Evolutionary conservation across 768 basidiomycete genomes (phyloP).

Genomic region (Hebeloma cylindrosporum): DNA sequence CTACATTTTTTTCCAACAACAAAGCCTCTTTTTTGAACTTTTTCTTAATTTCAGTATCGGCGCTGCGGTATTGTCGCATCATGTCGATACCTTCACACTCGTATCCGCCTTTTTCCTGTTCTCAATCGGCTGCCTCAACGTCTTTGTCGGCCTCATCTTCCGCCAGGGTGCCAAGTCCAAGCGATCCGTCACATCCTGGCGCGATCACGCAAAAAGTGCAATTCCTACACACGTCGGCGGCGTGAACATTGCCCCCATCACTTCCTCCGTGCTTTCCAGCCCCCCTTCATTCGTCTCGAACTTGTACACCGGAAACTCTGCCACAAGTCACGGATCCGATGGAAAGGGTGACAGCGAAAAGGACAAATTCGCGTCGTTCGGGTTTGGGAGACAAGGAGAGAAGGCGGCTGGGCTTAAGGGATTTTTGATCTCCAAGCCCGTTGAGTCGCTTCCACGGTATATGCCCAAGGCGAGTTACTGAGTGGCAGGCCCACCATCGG

Average conservation of each 20-base stretch:
- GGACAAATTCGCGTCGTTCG: conserved; percentile 51
- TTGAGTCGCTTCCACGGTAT: conserved; percentile 63
- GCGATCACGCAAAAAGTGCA: conserved; percentile 49
- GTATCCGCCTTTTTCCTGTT: conserved; percentile 92
- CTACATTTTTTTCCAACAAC: not conserved
- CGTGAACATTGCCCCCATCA: conserved; percentile 35
- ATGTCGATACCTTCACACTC: conserved; percentile 85
- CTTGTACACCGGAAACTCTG: conserved; percentile 26
- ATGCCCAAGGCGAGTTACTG: conserved; percentile 20
- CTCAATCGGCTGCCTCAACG: conserved; percentile 86
- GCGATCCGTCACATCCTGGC: conserved; percentile 66
- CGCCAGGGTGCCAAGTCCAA: conserved; percentile 59
- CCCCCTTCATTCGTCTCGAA: conserved; percentile 39
- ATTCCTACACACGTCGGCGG: conserved; percentile 50
- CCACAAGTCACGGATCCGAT: conserved; percentile 6
- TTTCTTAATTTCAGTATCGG: conserved; percentile 48
- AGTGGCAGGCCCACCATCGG: too few species aligned
- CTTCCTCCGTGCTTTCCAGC: conserved; percentile 26
- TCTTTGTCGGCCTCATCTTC: conserved; percentile 74
- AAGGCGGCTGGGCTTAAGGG: conserved; percentile 67
- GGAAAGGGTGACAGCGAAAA: conserved; percentile 9
- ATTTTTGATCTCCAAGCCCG: conserved; percentile 59
- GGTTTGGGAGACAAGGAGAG: conserved; percentile 82
- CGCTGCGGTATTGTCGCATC: conserved; percentile 71
- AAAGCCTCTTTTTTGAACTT: not conserved